Conservation (phyloP, 2,329 filamentous ascomycete genomes). For the Penicillium nordicum region DNA sequence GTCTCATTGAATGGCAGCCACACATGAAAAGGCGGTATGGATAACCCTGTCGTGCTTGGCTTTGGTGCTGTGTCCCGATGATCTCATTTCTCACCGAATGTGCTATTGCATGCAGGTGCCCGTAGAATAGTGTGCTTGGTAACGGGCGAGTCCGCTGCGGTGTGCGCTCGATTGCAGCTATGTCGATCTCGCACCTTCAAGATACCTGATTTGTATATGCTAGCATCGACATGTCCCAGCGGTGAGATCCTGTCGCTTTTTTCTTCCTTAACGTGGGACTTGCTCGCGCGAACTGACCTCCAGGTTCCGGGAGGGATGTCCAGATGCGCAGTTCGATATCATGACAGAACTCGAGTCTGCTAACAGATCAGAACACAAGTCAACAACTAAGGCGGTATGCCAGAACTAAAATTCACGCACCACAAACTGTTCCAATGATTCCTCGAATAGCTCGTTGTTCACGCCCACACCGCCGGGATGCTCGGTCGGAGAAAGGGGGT, state of each 20-base stretch:
- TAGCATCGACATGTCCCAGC: not conserved
- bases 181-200: not conserved
- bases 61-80: not conserved
- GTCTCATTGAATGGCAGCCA: slow-evolving; percentile 12
- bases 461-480: slow-evolving; percentile 61
- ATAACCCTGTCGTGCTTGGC: slow-evolving; percentile 6
- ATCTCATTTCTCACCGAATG: not conserved
- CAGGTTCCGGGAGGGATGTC: not conserved
- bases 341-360: slow-evolving; percentile 34
- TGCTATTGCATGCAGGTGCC: slow-evolving; percentile 7
- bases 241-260: not conserved
- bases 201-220: not conserved
- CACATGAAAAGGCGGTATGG: slow-evolving; percentile 17
- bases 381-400: slow-evolving; percentile 7
- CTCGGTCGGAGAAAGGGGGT: slow-evolving; percentile 59
- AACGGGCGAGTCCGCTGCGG: slow-evolving; percentile 9
- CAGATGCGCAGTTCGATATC: slow-evolving; percentile 8
- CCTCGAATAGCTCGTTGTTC: slow-evolving; percentile 63
- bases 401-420: slow-evolving; percentile 31
- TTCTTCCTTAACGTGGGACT: not conserved
- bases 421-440: slow-evolving; percentile 53
- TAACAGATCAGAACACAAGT: slow-evolving; percentile 21
- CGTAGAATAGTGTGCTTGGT: not conserved
- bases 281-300: not conserved
- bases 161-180: slow-evolving; percentile 8